phyloP scores from a whole-genome alignment of 2,329 filamentous ascomycete genomes.

The Talaromyces sp. region DNA sequence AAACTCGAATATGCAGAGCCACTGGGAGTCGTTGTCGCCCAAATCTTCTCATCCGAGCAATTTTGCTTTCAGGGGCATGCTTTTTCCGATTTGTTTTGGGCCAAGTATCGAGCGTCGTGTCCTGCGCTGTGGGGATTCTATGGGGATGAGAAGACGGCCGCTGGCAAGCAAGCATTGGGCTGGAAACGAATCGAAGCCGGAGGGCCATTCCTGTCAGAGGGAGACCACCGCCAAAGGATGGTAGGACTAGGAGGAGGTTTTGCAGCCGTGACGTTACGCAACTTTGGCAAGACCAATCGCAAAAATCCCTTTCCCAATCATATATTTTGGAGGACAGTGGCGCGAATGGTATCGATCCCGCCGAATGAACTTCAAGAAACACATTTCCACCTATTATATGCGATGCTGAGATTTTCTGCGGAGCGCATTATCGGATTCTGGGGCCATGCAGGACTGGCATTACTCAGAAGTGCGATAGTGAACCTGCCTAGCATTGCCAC shows the following conservation, averaged over 20 bases:
- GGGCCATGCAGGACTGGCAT: slow-evolving; percentile 69
- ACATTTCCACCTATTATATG: slow-evolving; percentile 66
- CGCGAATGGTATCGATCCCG: slow-evolving; percentile 73
- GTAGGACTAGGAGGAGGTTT: slow-evolving; percentile 80
- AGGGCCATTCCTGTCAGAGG: slow-evolving; percentile 61
- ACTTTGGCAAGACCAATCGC: slow-evolving; percentile 68
- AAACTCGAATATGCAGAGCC: slow-evolving; percentile 68
- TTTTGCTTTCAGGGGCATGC: slow-evolving; percentile 66
- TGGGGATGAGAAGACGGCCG: slow-evolving; percentile 69
- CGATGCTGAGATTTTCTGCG: slow-evolving; percentile 70
- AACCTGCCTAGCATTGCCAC: slow-evolving; percentile 59
- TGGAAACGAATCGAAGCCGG: slow-evolving; percentile 62
- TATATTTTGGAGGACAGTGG: slow-evolving; percentile 78
- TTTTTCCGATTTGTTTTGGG: slow-evolving; percentile 78
- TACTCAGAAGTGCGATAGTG: slow-evolving; percentile 67
- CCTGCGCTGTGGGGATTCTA: slow-evolving; percentile 82
- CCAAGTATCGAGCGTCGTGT: slow-evolving; percentile 77
- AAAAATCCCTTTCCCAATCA: slow-evolving; percentile 72
- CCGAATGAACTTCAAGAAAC: slow-evolving; percentile 65
- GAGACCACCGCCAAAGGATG: slow-evolving; percentile 78
- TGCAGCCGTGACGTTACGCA: slow-evolving; percentile 75
- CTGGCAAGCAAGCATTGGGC: slow-evolving; percentile 65
- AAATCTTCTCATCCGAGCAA: slow-evolving; percentile 67
- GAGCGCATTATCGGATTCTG: slow-evolving; percentile 77
- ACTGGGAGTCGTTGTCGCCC: slow-evolving; percentile 71